phyloP scores from a whole-genome alignment of 768 basidiomycete genomes.

The Arthromyces matolae region DNA sequence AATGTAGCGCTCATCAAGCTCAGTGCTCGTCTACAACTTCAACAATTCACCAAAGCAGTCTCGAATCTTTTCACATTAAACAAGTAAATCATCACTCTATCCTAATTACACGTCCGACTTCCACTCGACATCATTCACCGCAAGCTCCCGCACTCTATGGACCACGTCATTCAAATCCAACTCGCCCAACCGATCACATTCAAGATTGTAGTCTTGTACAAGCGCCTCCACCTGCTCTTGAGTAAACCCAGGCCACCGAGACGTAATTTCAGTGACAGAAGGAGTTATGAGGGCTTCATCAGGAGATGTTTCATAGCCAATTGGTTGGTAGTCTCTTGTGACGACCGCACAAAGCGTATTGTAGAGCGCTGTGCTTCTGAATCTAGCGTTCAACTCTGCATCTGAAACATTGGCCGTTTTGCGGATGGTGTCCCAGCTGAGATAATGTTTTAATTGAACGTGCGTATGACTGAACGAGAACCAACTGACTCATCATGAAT shows the following conservation, averaged over 20 bases:
- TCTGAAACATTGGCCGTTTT: constrained; percentile 77
- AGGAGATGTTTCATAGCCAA: constrained; percentile 53
- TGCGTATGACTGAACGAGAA: background rate
- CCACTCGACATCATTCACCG: constrained; percentile 44
- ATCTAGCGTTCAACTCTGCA: constrained; percentile 66
- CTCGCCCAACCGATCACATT: constrained; percentile 55
- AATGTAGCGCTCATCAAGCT: constrained; percentile 56
- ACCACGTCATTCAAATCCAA: constrained; percentile 60
- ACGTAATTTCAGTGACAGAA: constrained; percentile 52
- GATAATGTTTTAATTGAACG: background rate
- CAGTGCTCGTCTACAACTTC: constrained; percentile 52
- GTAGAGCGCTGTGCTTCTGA: constrained; percentile 73
- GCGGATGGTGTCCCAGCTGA: constrained; percentile 75
- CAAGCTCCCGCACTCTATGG: constrained; percentile 61
- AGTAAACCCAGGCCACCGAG: constrained; percentile 74
- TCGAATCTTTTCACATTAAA: constrained; percentile 21
- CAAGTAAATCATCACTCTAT: constrained; percentile 11
- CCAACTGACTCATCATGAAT: constrained; percentile 79
- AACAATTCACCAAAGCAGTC: constrained; percentile 36
- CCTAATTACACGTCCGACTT: constrained; percentile 21
- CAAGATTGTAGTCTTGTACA: constrained; percentile 55
- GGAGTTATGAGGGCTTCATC: constrained; percentile 59
- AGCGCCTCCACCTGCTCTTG: constrained; percentile 60
- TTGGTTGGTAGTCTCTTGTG: constrained; percentile 34
- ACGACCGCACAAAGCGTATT: constrained; percentile 53